phyloP scores from a whole-genome alignment of 2,329 filamentous ascomycete species.

The Salinomyces thailandicus region DNA sequence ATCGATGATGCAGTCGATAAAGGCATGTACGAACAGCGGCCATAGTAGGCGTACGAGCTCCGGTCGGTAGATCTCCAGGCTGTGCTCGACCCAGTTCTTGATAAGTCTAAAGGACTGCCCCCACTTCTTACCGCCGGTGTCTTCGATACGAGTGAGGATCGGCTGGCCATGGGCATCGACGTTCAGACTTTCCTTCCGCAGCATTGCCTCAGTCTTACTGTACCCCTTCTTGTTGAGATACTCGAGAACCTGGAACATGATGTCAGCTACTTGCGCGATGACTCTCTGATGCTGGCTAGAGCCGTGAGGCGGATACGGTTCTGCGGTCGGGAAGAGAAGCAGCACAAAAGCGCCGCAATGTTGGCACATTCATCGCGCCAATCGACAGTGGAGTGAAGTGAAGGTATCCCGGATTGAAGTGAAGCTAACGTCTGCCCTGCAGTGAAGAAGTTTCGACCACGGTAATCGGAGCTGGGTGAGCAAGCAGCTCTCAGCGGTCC shows the following conservation, averaged over 20 bases:
- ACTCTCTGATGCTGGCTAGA: background rate
- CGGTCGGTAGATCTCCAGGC: conserved; percentile 88
- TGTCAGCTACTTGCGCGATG: conserved; percentile 1
- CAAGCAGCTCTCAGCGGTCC: too few species aligned
- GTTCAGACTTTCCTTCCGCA: conserved; percentile 79
- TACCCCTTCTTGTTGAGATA: conserved; percentile 95
- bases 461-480: too few species aligned
- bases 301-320: background rate
- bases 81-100: conserved; percentile 71
- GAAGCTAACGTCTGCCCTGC: too few species aligned
- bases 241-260: conserved; percentile 60
- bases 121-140: conserved; percentile 65
- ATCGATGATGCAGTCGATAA: conserved; percentile 64
- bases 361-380: background rate
- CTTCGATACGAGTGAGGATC: conserved; percentile 54
- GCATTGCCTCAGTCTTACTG: conserved; percentile 80
- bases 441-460: too few species aligned
- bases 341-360: too few species aligned
- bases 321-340: background rate
- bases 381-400: too few species aligned
- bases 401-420: too few species aligned
- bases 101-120: conserved; percentile 50
- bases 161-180: conserved; percentile 72
- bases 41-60: conserved; percentile 81
- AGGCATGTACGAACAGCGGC: conserved; percentile 92